Conservation (phyloP, 1,139 yeast genomes). For the Hyphopichia wangnamkhiaoensis region DNA sequence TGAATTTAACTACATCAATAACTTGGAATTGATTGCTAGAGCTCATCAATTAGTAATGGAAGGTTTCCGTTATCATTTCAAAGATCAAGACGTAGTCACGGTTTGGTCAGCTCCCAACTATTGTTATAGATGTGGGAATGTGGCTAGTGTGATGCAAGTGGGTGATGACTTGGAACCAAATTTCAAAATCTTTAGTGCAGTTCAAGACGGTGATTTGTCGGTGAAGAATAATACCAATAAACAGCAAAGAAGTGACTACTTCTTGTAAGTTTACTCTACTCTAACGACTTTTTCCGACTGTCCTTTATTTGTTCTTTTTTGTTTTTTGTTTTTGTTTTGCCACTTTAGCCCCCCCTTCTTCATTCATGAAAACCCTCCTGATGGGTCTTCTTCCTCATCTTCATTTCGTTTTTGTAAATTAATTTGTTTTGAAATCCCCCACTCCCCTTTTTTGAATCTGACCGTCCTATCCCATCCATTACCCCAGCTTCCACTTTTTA, state of each 20-base stretch:
- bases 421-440: not conserved
- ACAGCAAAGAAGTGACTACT: constrained; percentile 82
- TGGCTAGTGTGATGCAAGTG: constrained; percentile 96
- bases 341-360: no score
- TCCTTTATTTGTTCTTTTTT: no score
- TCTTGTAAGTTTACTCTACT: constrained; percentile 45
- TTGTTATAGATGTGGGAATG: constrained; percentile 97
- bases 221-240: constrained; percentile 68
- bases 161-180: constrained; percentile 85
- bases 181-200: constrained; percentile 93
- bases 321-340: no score
- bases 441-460: not conserved
- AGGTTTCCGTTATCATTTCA: constrained; percentile 93
- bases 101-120: constrained; percentile 99
- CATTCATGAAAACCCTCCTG: no score
- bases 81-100: constrained; percentile 92
- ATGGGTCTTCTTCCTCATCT: not conserved
- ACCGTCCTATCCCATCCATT: no score
- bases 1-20: constrained; percentile 92
- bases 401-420: constrained; percentile 5
- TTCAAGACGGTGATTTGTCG: constrained; percentile 75
- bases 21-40: constrained; percentile 83
- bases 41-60: constrained; percentile 99
- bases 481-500: no score
- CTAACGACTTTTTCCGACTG: no score